A percentile compares a stretch with the other conserved stretches of the same genome.
Evolutionary conservation across 495 filamentous ascomycete genomes (phyloP).

Genomic region (Astrothelium subdiscretum): DNA sequence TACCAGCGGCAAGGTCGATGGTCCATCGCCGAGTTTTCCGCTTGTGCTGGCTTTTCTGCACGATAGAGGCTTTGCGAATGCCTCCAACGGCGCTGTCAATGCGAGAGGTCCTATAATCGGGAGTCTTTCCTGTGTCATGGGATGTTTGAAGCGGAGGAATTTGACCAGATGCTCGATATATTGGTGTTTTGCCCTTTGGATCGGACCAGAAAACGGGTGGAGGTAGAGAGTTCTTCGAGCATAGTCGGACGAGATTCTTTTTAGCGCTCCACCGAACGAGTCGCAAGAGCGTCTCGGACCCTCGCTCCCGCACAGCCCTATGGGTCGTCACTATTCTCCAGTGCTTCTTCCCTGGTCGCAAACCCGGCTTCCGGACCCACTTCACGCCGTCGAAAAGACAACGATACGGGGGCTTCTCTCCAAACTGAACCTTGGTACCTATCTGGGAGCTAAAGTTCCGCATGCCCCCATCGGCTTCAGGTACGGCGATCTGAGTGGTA

Average conservation of each 20-base stretch:
- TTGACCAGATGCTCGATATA: background rate
- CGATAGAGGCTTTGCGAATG: background rate
- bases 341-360: background rate
- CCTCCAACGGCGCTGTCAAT: background rate
- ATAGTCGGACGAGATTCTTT: background rate
- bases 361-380: background rate
- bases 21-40: background rate
- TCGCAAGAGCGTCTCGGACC: background rate
- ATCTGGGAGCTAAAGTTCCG: background rate
- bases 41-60: background rate
- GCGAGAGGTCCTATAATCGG: background rate
- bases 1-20: background rate
- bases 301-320: background rate
- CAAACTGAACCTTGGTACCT: background rate
- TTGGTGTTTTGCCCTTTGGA: background rate
- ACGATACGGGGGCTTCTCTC: background rate
- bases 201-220: background rate
- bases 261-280: background rate
- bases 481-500: background rate
- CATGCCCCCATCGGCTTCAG: too few species aligned
- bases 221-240: background rate
- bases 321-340: background rate
- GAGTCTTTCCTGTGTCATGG: background rate
- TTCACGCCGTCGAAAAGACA: background rate
- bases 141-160: background rate